A percentile compares a stretch with the other conserved stretches of the same genome.
These are phyloP conservation scores for Yamagishiella unicocca DNA, from an alignment of 139 green algal species.

Conservation along the genomic window DNA sequence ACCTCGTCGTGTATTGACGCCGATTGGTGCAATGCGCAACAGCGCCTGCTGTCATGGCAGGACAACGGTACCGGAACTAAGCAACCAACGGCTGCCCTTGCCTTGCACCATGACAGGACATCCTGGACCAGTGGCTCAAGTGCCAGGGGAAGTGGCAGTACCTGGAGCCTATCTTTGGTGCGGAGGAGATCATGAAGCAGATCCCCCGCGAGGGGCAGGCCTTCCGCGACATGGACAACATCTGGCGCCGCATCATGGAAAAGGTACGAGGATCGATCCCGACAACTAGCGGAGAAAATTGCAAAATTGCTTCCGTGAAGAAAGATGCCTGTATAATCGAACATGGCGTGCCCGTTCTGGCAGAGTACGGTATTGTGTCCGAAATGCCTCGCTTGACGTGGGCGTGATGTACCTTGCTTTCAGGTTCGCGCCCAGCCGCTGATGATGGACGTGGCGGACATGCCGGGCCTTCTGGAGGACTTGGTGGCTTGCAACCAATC, in stretches of 20 bases:
- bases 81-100: too few species aligned
- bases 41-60: too few species aligned
- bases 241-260: conserved; percentile 81
- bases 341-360: too few species aligned
- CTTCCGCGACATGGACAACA: conserved; percentile 77
- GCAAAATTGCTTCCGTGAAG: too few species aligned
- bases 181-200: conserved; percentile 90
- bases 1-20: too few species aligned
- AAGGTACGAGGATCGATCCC: conserved; percentile 47
- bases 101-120: too few species aligned
- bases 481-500: conserved; percentile 72
- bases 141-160: conserved; percentile 90
- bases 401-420: neutral
- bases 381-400: too few species aligned
- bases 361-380: too few species aligned
- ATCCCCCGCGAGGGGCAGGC: conserved; percentile 85
- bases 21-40: too few species aligned
- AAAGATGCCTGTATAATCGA: too few species aligned
- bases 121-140: conserved; percentile 87
- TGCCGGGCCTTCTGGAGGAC: conserved; percentile 77
- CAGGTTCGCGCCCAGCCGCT: conserved; percentile 61
- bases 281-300: neutral
- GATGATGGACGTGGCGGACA: conserved; percentile 73
- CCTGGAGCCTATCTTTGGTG: conserved; percentile 89
- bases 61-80: too few species aligned